These are phyloP conservation scores for Trypanosoma platydactyli DNA, from an alignment of 208 protist species.

Conservation along the genomic window DNA sequence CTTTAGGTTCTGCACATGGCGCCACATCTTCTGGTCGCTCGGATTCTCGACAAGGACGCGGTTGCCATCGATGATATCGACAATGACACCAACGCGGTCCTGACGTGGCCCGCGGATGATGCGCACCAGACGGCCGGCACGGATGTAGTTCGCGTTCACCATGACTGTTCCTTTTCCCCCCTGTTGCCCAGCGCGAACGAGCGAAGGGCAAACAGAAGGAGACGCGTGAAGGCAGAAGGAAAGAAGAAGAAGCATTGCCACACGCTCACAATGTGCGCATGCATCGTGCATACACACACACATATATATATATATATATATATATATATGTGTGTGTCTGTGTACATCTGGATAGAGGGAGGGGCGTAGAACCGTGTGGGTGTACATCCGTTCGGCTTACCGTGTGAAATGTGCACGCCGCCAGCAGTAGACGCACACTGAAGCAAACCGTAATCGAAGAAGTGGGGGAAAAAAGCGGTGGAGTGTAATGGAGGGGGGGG, in stretches of 20 bases:
- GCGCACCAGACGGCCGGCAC: conserved; percentile 48
- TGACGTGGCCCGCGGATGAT: conserved; percentile 47
- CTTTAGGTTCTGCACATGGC: conserved; percentile 89
- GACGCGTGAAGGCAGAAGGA: not conserved
- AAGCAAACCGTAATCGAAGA: too few species aligned
- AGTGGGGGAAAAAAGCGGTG: too few species aligned
- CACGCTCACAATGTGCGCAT: not conserved
- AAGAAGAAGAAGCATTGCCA: conserved; percentile 1
- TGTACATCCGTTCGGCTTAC: too few species aligned
- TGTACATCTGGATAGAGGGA: too few species aligned
- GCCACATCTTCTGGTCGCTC: conserved; percentile 88
- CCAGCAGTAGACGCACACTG: not conserved
- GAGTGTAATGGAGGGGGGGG: too few species aligned
- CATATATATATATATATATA: too few species aligned
- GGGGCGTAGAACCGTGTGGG: too few species aligned
- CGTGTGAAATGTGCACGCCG: not conserved
- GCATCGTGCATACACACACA: not conserved
- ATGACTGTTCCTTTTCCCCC: conserved; percentile 25
- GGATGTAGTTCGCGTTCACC: conserved; percentile 55
- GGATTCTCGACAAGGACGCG: conserved; percentile 90
- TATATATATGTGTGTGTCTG: too few species aligned
- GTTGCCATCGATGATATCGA: conserved; percentile 90
- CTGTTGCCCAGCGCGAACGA: conserved; percentile 9
- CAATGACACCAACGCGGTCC: conserved; percentile 54
- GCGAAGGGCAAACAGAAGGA: conserved; percentile 20